Conservation (phyloP, 2,329 filamentous ascomycete species). For the Neofusicoccum sp. region DNA sequence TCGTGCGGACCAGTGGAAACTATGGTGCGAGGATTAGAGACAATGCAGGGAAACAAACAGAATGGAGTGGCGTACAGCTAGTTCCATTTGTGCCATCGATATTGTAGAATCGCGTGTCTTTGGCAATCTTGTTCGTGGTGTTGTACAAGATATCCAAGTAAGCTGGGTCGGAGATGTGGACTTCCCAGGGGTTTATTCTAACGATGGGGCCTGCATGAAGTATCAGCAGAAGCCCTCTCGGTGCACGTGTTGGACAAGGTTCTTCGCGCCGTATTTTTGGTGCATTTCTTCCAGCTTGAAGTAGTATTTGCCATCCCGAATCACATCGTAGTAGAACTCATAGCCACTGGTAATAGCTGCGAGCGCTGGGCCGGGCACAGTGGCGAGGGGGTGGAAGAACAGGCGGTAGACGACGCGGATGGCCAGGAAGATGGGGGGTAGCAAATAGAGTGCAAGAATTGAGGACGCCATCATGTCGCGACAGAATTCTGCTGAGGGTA, state of each 20-base stretch:
- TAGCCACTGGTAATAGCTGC: slow-evolving; percentile 24
- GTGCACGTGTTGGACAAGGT: too few species aligned
- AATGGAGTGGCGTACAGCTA: not conserved
- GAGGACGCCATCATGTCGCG: too few species aligned
- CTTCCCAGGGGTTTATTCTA: slow-evolving; percentile 33
- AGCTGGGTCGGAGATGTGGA: slow-evolving; percentile 27
- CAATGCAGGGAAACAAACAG: too few species aligned
- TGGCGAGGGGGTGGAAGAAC: slow-evolving; percentile 20
- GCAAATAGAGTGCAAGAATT: too few species aligned
- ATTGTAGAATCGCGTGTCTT: slow-evolving; percentile 13
- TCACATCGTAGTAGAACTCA: slow-evolving; percentile 27
- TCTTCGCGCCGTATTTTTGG: slow-evolving; percentile 26
- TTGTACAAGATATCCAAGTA: slow-evolving; percentile 25
- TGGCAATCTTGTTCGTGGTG: slow-evolving; percentile 6
- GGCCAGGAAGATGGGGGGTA: too few species aligned
- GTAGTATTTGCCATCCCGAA: slow-evolving; percentile 21
- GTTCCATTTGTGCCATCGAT: not conserved
- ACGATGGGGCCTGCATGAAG: slow-evolving; percentile 35
- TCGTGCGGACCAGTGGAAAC: slow-evolving; percentile 3
- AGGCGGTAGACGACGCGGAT: not conserved
- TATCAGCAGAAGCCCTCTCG: not conserved
- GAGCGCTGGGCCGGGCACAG: slow-evolving; percentile 21
- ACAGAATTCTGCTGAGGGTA: too few species aligned
- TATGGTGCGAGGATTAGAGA: not conserved
- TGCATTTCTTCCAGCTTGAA: slow-evolving; percentile 27